Evolutionary conservation across 257 asterid species (phyloP), one percentile per base, ranked within the genome.

Genomic region (Fraxinus excelsior): DNA sequence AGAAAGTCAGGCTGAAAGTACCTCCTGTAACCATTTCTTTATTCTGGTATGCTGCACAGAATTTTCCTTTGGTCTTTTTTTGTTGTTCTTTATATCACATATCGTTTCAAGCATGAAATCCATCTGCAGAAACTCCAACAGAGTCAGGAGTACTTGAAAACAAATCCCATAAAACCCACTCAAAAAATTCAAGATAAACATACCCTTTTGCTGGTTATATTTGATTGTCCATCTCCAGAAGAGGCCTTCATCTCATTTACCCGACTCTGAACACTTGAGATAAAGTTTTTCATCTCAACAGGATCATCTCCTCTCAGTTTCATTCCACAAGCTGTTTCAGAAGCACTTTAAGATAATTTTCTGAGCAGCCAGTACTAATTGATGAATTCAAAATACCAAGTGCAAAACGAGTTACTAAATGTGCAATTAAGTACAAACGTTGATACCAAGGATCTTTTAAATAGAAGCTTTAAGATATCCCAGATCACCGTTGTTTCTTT

Each of bases 11-110:
- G 49, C 68, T 3, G 35, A 12, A 58, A 44, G 80, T 66, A 90
- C 99, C 98, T 90, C 88, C 79, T 93, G 97, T 68, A 93, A 86
- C 99, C 98, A 93, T 84, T 93, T 91, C 87, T 89, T 93, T 73
- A 91, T 85, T 74, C 91, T 86, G 74, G 92, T 87, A 85, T 86
- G 94, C 88, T 88, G 97, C 71, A 87, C 77, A 25, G 91, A 85
- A 40, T 90, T 96, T 83, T 88, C 97, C 85, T 85, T 89, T 13
- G 87, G 65, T 86, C 79, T 90, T 79, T 84, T 86, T 80, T 88
- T 96, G 72, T 96, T 96, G 97, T 96, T 96, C 89, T 96, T 96
- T 67, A 96, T 92, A 71, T 96, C 99, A 34, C 89, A 90, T 83
- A 96, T 90, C 26, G 92, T 88, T 78, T 93, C 97, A 77, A 96